Conservation (phyloP, 257 asterid species). For the Solanum chiquidenum region DNA sequence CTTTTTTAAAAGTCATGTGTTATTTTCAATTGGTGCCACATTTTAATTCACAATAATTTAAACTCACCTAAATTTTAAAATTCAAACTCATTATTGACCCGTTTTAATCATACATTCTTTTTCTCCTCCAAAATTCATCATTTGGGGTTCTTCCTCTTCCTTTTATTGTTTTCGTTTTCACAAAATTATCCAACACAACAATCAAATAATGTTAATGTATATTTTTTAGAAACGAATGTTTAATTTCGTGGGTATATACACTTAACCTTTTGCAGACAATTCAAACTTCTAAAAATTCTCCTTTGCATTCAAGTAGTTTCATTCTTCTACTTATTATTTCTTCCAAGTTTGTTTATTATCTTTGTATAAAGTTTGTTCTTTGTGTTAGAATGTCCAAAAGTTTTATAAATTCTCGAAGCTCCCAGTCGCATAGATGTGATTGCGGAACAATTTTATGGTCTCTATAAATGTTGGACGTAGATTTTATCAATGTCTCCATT, state of each 20-base stretch:
- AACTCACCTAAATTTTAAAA: no score
- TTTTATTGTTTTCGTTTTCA: background rate
- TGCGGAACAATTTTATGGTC: no score
- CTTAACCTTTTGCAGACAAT: background rate
- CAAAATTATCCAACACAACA: background rate
- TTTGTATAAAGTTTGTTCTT: background rate
- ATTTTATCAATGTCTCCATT: no score
- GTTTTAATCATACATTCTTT: background rate
- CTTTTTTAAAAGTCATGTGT: background rate
- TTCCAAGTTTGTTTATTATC: background rate
- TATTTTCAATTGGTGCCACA: background rate
- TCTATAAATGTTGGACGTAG: background rate
- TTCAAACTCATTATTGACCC: no score
- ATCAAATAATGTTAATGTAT: no score
- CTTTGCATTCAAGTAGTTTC: background rate
- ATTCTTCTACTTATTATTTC: background rate
- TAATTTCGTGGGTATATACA: background rate
- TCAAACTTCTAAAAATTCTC: background rate
- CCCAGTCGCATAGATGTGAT: background rate
- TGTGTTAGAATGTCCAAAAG: background rate
- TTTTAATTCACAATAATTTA: no score
- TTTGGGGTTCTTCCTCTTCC: background rate
- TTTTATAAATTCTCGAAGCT: background rate
- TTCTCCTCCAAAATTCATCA: background rate
- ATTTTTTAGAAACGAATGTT: no score